phyloP scores from a whole-genome alignment of 2,329 filamentous ascomycete genomes.

The Pseudopithomyces chartarum region DNA sequence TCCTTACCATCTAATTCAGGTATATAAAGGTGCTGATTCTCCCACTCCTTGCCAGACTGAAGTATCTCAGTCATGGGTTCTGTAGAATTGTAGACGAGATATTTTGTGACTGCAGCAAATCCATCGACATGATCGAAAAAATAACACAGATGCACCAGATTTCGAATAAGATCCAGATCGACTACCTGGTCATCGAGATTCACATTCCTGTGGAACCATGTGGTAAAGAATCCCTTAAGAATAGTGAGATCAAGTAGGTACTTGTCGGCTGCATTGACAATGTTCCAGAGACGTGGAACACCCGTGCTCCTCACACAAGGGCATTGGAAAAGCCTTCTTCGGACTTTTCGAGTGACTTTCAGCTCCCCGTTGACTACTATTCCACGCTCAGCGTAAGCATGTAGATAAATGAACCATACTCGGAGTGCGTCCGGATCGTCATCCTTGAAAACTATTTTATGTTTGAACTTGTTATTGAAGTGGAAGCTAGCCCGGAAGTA shows the following conservation, averaged over 20 bases:
- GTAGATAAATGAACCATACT: constrained; percentile 11
- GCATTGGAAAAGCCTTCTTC: neutral
- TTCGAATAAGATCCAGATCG: constrained; percentile 3
- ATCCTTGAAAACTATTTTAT: constrained; percentile 1
- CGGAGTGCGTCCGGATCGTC: constrained; percentile 6
- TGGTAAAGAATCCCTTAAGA: constrained; percentile 5
- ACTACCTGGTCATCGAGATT: neutral
- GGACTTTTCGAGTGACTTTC: neutral
- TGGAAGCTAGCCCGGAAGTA: constrained; percentile 6
- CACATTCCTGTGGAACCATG: constrained; percentile 6
- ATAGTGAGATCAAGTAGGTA: constrained; percentile 6
- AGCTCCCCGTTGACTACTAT: neutral
- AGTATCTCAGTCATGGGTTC: constrained; percentile 31
- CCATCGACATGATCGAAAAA: constrained; percentile 34
- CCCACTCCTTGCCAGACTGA: constrained; percentile 21
- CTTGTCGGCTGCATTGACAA: constrained; percentile 13
- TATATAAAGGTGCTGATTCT: constrained; percentile 18
- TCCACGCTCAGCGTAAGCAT: neutral
- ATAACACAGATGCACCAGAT: constrained; percentile 31
- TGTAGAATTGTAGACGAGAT: constrained; percentile 34
- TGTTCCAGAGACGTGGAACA: constrained; percentile 9
- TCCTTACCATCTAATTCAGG: constrained; percentile 26
- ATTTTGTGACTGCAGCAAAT: constrained; percentile 33
- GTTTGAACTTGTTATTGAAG: constrained; percentile 5
- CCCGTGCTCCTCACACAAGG: neutral